Conservation (phyloP, 169 alveolate genomes). For the Plasmodium gallinaceum region DNA sequence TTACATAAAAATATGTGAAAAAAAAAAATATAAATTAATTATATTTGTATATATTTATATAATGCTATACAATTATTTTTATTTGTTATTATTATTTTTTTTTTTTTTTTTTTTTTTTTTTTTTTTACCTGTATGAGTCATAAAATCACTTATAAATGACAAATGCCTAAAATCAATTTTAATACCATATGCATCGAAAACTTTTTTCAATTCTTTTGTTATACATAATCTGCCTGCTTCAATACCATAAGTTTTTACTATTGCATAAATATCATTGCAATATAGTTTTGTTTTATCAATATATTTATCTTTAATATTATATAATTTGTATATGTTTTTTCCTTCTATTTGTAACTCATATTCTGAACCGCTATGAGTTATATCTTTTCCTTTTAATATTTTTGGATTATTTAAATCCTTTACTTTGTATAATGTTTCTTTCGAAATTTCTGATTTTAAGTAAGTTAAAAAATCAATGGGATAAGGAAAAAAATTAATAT, state of each 20-base stretch:
- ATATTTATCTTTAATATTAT: conserved; percentile 81
- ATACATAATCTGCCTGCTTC: conserved; percentile 98
- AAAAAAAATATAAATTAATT: too few species aligned
- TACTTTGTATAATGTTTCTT: conserved; percentile 77
- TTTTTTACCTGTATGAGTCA: conserved; percentile 95
- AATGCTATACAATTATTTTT: background rate
- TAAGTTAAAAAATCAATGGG: conserved; percentile 82
- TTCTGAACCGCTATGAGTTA: conserved; percentile 78
- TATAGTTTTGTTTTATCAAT: conserved; percentile 92
- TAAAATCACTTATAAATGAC: conserved; percentile 96
- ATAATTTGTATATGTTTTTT: conserved; percentile 89
- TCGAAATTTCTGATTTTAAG: conserved; percentile 79
- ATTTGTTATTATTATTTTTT: too few species aligned
- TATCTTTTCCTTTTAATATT: conserved; percentile 77
- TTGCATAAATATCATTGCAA: conserved; percentile 95
- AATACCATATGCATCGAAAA: conserved; percentile 97
- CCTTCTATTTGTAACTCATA: conserved; percentile 88
- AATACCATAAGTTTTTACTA: conserved; percentile 95
- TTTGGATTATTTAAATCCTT: conserved; percentile 81
- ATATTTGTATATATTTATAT: background rate
- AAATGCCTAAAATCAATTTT: conserved; percentile 96
- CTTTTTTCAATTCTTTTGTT: conserved; percentile 94
- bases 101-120: background rate
- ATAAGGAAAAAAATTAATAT: conserved; percentile 77
- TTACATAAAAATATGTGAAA: background rate